Percentiles rank a stretch among this genome's conserved stretches.
Conservation (phyloP, 1,139 yeast species). For the Barnettozyma hawaiiensis region DNA sequence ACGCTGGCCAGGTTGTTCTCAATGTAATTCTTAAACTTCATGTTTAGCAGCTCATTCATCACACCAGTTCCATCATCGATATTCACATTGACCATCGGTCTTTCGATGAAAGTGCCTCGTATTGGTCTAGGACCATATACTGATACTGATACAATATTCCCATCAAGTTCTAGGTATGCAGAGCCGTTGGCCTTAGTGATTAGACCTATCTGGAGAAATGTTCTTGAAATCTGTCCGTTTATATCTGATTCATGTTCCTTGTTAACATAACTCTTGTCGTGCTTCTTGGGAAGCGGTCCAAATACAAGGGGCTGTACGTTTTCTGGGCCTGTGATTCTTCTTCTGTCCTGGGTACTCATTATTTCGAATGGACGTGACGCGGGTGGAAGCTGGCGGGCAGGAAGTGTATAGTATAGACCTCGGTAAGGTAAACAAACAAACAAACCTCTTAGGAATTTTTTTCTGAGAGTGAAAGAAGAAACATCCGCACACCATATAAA, state of each 20-base stretch:
- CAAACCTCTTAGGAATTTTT: too few species aligned
- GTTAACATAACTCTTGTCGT: constrained; percentile 3
- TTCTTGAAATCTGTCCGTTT: constrained; percentile 22
- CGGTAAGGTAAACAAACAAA: too few species aligned
- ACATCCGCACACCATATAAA: neutral
- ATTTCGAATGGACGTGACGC: too few species aligned
- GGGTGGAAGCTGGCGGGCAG: too few species aligned
- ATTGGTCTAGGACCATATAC: constrained; percentile 91
- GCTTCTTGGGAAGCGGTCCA: constrained; percentile 22
- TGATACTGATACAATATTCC: constrained; percentile 53
- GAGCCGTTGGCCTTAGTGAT: constrained; percentile 81
- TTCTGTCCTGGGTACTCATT: constrained; percentile 43
- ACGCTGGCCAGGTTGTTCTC: constrained; percentile 32
- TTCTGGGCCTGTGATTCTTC: constrained; percentile 64
- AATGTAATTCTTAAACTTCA: constrained; percentile 31
- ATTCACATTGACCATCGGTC: constrained; percentile 65
- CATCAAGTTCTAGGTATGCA: constrained; percentile 61
- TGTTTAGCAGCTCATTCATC: constrained; percentile 27
- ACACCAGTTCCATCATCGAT: constrained; percentile 40
- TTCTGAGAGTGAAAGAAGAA: too few species aligned
- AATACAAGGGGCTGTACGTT: constrained; percentile 49
- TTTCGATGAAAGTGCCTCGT: constrained; percentile 64
- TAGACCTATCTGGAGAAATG: constrained; percentile 53
- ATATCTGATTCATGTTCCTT: constrained; percentile 11
- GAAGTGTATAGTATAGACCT: too few species aligned